These are phyloP conservation scores for Aureobasidium leucospermi DNA, from an alignment of 2,329 filamentous ascomycete species.

Conservation along the genomic window DNA sequence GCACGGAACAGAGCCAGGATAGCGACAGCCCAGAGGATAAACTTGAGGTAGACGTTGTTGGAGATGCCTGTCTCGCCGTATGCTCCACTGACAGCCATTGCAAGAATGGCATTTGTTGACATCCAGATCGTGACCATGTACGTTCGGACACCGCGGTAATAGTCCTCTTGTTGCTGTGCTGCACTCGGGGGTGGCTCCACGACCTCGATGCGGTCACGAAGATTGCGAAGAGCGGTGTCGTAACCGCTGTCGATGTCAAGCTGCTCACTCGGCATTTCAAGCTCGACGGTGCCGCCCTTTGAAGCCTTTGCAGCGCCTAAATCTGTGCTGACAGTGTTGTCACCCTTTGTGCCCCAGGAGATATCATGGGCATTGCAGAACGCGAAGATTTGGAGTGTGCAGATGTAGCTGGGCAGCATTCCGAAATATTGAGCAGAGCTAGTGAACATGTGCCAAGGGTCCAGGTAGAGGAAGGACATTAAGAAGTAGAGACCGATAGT, in stretches of 20 bases:
- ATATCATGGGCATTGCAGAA: slow-evolving; percentile 99
- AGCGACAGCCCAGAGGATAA: slow-evolving; percentile 90
- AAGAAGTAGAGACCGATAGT: slow-evolving; percentile 92
- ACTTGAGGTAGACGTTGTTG: slow-evolving; percentile 82
- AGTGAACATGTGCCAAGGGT: slow-evolving; percentile 99
- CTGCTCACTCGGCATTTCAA: slow-evolving; percentile 97
- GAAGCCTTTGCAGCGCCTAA: slow-evolving; percentile 78
- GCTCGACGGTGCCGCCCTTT: slow-evolving; percentile 68
- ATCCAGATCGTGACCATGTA: slow-evolving; percentile 98
- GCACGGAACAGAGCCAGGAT: slow-evolving; percentile 80
- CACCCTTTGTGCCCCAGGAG: slow-evolving; percentile 97
- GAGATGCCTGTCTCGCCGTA: slow-evolving; percentile 66
- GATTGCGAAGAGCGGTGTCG: slow-evolving; percentile 91
- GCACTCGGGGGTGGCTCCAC: slow-evolving; percentile 56
- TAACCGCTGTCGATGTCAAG: slow-evolving; percentile 97
- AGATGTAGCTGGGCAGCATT: slow-evolving; percentile 87
- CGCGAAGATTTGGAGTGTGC: slow-evolving; percentile 93
- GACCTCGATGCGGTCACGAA: slow-evolving; percentile 87
- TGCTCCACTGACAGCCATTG: slow-evolving; percentile 85
- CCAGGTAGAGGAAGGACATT: slow-evolving; percentile 93
- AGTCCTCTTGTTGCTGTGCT: slow-evolving; percentile 88
- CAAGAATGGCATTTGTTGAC: slow-evolving; percentile 81
- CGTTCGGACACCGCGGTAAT: slow-evolving; percentile 93
- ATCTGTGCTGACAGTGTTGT: slow-evolving; percentile 91
- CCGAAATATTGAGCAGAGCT: slow-evolving; percentile 86